Base-by-base conservation (phyloP, 306 rosid species). In the Castanea sativa region DNA sequence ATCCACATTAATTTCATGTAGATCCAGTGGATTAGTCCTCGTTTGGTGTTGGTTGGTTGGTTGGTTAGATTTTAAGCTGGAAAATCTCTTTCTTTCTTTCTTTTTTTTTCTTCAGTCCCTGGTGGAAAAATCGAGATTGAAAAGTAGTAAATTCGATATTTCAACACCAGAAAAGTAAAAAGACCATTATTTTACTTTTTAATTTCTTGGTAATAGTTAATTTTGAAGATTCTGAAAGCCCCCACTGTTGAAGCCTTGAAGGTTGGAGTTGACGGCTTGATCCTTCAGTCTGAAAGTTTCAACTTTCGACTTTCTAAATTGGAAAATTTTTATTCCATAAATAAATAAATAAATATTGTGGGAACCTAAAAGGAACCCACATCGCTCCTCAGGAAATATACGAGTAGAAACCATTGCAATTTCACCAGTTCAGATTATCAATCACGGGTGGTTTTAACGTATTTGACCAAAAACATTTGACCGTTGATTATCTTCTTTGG, bases 391-490 rank as follows among this genome's bases (percentile, higher is more conserved):
- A 12, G 16, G 53, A 49, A 11, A 49, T 49, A 1, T 49, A 12
- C 11, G 53, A 13, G 53, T 49, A 49, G 16, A 2, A 12, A 49
- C 53, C 16, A 1, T 49, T 3, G 53, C 53, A 49, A 13, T 49
- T 49, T 49, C 53, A 10, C 53, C 15, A 13, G 16, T 49, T 12
- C 16, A 49, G 53, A 7, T 1, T n/a, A 3, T 23, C 68, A 6
- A 5, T 2, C 45, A 6, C 70, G 43, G 5, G 21, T 7, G 18
- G 18, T 60, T 30, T 30, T 21, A 68, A 68, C 73, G 64, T 77
- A 68, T 77, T 77, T 77, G 80, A 77, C 80, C 27, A 77, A 27
- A 18, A 49, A 49, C 5, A 0, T 18, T 43, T 61, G 25, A 43
- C 45, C 19, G 55, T 76, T 41, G 27, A 60, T 13, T 8, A 2